Conservation (phyloP, 257 asterid genomes). For the Dorcoceras hygrometricum region DNA sequence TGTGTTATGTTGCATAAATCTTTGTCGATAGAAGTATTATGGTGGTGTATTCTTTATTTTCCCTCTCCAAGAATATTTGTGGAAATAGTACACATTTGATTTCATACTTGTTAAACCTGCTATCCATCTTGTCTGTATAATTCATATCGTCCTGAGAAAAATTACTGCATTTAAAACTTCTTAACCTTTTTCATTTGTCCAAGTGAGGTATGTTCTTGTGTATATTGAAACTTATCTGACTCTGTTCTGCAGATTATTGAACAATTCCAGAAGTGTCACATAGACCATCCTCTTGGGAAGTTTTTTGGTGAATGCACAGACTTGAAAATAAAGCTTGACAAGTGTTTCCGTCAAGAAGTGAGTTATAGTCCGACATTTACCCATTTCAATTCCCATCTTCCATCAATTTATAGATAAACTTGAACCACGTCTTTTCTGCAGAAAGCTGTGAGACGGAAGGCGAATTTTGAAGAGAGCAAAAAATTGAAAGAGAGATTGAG, state of each 20-base stretch:
- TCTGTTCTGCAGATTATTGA: constrained; percentile 56
- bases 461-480: constrained; percentile 84
- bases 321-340: constrained; percentile 65
- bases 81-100: not conserved
- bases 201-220: not conserved
- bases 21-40: not conserved
- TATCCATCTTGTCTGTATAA: not conserved
- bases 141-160: not conserved
- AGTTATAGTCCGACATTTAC: constrained; percentile 19
- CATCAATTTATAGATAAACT: not conserved
- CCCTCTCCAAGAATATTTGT: not conserved
- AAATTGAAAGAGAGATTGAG: constrained; percentile 46
- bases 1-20: not conserved
- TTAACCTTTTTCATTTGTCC: not conserved
- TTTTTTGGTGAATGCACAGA: constrained; percentile 74
- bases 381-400: not conserved
- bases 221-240: not conserved
- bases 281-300: constrained; percentile 73
- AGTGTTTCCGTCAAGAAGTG: constrained; percentile 75
- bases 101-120: not conserved
- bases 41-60: not conserved
- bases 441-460: constrained; percentile 83
- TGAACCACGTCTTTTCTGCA: constrained; percentile 26
- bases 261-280: constrained; percentile 68
- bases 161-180: not conserved